These are phyloP conservation scores for Trichoderma orchidacearum DNA, from an alignment of 495 filamentous ascomycete species.

Conservation along the genomic window DNA sequence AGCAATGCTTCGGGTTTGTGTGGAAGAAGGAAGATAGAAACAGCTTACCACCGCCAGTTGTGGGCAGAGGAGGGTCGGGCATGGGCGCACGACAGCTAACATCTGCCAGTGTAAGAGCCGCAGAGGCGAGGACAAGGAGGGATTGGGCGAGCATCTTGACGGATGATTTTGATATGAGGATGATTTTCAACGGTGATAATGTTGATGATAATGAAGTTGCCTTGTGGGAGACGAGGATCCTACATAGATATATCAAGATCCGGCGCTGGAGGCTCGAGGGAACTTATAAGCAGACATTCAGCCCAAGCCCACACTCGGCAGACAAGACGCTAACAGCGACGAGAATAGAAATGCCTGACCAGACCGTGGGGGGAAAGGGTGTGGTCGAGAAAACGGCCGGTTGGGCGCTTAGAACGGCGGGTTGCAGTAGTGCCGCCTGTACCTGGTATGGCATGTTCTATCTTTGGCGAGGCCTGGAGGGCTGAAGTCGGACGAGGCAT, in stretches of 20 bases:
- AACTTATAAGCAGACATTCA: too few species aligned
- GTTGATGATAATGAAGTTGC: background rate
- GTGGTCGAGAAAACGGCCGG: background rate
- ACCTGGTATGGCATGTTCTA: too few species aligned
- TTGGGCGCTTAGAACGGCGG: background rate
- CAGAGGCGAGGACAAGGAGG: background rate
- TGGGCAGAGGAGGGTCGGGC: background rate
- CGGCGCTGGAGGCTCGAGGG: too few species aligned
- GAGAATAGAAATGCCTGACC: background rate
- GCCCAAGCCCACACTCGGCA: too few species aligned
- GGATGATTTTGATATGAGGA: too few species aligned
- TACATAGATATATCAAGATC: too few species aligned
- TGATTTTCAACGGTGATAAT: background rate
- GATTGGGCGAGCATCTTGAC: slow-evolving; percentile 3
- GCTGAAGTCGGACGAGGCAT: too few species aligned
- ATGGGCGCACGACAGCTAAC: background rate
- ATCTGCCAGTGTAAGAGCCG: background rate
- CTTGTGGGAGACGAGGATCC: too few species aligned
- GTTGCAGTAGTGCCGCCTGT: background rate
- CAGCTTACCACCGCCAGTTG: slow-evolving; percentile 3
- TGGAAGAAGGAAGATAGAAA: background rate
- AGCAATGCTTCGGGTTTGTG: background rate
- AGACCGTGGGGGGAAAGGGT: background rate
- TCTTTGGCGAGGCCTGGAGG: too few species aligned
- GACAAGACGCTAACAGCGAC: too few species aligned